Evolutionary conservation across 1,284 basidiomycete genomes (phyloP).

Genomic region (Ustilago esculenta): DNA sequence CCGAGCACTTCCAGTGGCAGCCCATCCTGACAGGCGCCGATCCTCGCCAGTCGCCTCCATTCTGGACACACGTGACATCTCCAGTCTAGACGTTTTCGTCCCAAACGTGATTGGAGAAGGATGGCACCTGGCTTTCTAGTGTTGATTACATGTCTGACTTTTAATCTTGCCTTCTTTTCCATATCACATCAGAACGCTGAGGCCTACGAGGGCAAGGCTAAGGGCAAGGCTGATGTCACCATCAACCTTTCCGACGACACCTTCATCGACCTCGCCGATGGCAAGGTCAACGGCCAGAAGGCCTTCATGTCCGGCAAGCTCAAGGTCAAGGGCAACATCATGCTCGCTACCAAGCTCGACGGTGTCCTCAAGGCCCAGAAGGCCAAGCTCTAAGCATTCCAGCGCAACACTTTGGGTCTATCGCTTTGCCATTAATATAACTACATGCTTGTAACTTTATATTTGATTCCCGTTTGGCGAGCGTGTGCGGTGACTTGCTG

Average conservation of each 20-base stretch:
- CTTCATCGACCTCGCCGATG: conserved; percentile 65
- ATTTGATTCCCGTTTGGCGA: neutral
- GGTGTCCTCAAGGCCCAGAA: conserved; percentile 62
- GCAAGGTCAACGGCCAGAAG: conserved; percentile 67
- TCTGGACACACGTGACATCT: too few relatives aligned
- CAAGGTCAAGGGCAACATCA: conserved; percentile 67
- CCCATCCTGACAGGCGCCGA: too few relatives aligned
- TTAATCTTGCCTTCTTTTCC: neutral
- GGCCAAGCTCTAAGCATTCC: conserved; percentile 56
- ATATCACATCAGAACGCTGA: conserved; percentile 52
- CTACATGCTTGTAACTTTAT: conserved; percentile 6
- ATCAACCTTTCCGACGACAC: conserved; percentile 66
- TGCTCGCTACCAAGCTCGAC: conserved; percentile 65
- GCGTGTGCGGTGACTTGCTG: neutral
- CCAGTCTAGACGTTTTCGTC: too few relatives aligned
- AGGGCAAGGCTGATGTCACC: conserved; percentile 67
- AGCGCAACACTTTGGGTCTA: too few relatives aligned
- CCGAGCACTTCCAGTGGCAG: too few relatives aligned
- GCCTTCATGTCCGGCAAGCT: conserved; percentile 67
- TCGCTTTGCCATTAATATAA: neutral
- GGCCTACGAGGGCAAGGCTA: conserved; percentile 66
- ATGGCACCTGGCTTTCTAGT: too few relatives aligned
- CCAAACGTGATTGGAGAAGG: too few relatives aligned
- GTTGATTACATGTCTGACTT: too few relatives aligned
- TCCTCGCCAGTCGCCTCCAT: too few relatives aligned